Evolutionary conservation across 371 early-diverging fungal genomes (phyloP).

Genomic region (Smittium culicis): DNA sequence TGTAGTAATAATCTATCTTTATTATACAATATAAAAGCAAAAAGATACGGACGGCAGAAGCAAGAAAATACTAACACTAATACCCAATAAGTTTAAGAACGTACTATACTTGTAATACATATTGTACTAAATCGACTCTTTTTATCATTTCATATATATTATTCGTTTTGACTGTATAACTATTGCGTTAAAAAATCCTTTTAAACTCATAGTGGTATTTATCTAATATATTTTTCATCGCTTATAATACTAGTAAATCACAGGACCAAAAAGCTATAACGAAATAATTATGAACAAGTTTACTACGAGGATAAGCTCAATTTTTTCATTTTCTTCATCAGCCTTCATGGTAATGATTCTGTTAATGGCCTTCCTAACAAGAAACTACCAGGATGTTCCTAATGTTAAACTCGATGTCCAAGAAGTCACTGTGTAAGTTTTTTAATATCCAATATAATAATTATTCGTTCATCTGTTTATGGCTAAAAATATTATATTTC

Average conservation of each 20-base stretch:
- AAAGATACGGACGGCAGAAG: too few species aligned
- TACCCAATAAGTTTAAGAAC: too few species aligned
- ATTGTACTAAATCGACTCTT: not conserved
- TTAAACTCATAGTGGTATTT: not conserved
- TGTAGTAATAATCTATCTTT: too few species aligned
- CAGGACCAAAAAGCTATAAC: not conserved
- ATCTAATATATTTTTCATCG: not conserved
- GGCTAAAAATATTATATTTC: not conserved
- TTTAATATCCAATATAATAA: not conserved
- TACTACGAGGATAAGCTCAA: not conserved
- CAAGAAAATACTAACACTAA: too few species aligned
- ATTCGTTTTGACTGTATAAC: not conserved
- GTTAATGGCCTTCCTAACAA: not conserved
- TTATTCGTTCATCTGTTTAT: too few species aligned
- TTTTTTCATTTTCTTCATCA: not conserved
- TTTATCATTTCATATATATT: not conserved
- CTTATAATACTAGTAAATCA: not conserved
- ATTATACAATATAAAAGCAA: too few species aligned
- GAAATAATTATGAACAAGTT: conserved; percentile 8
- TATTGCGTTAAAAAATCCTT: not conserved
- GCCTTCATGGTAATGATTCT: conserved; percentile 5
- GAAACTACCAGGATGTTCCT: not conserved
- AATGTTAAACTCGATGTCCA: conserved; percentile 7
- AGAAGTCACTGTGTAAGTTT: conserved; percentile 6
- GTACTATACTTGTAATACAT: not conserved